phyloP scores from a whole-genome alignment of 108 stramenopile genomes.

The Cyclotella atomus region DNA sequence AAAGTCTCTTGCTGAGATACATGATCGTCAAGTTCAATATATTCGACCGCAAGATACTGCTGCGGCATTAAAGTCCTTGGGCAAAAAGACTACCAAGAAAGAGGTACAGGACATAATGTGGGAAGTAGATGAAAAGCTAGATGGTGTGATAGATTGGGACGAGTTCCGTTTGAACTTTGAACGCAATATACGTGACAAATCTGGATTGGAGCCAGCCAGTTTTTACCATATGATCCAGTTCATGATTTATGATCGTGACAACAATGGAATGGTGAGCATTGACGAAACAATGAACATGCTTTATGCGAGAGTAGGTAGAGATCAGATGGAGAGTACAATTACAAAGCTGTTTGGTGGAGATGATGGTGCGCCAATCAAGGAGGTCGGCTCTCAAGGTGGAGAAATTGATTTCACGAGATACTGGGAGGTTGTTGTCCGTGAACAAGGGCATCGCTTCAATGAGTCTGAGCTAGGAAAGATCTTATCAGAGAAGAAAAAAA shows the following conservation, averaged over 20 bases:
- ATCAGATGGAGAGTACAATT: constrained; percentile 66
- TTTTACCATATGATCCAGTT: constrained; percentile 90
- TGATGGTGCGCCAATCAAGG: constrained; percentile 66
- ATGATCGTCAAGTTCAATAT: constrained; percentile 42
- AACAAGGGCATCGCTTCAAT: constrained; percentile 57
- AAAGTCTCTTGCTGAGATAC: constrained; percentile 31
- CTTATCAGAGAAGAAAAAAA: constrained; percentile 45
- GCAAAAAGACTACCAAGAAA: constrained; percentile 61
- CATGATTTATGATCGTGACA: constrained; percentile 86
- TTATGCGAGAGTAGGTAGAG: constrained; percentile 82
- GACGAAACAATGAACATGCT: constrained; percentile 94
- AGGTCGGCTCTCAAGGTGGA: constrained; percentile 76
- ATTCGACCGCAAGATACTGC: constrained; percentile 66
- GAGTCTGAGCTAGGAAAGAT: constrained; percentile 51
- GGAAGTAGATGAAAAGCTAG: constrained; percentile 93
- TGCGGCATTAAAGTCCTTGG: constrained; percentile 69
- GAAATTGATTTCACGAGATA: constrained; percentile 75
- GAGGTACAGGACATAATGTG: constrained; percentile 91
- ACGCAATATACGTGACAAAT: constrained; percentile 80
- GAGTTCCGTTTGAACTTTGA: constrained; percentile 88
- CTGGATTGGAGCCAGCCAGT: constrained; percentile 85
- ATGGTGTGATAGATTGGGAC: constrained; percentile 88
- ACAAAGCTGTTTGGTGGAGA: constrained; percentile 54
- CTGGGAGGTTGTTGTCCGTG: constrained; percentile 66
- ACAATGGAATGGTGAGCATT: constrained; percentile 73